phyloP scores from a whole-genome alignment of 2,329 filamentous ascomycete genomes.

The Xylariaceae sp. region DNA sequence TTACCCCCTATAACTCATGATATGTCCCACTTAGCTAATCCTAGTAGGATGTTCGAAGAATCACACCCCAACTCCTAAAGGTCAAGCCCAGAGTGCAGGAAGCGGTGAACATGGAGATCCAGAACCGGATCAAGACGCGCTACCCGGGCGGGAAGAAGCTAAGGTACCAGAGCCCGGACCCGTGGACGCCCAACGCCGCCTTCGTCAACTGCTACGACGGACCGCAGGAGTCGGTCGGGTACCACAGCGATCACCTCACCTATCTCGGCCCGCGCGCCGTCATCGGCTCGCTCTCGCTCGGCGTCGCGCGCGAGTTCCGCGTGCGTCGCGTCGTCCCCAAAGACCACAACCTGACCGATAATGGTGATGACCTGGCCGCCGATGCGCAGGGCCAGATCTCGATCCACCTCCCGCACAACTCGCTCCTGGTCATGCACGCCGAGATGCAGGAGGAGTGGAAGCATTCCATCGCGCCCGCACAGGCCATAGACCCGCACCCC shows the following conservation, averaged over 20 bases:
- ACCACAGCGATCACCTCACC: slow-evolving; percentile 87
- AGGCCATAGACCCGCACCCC: slow-evolving; percentile 77
- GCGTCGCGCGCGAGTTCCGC: slow-evolving; percentile 89
- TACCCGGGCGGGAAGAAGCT: slow-evolving; percentile 70
- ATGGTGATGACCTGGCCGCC: no score
- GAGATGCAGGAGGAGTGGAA: slow-evolving; percentile 99
- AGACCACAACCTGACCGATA: slow-evolving; percentile 39
- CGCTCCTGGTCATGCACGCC: slow-evolving; percentile 89
- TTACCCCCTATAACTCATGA: no score
- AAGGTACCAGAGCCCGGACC: slow-evolving; percentile 64
- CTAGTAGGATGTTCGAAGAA: slow-evolving; percentile 64
- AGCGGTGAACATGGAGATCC: slow-evolving; percentile 74
- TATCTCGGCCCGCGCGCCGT: slow-evolving; percentile 85
- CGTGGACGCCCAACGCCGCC: slow-evolving; percentile 82
- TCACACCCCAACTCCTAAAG: slow-evolving; percentile 67
- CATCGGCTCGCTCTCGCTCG: slow-evolving; percentile 85
- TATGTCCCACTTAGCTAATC: neutral
- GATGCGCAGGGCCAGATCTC: slow-evolving; percentile 80
- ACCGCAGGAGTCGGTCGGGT: slow-evolving; percentile 76
- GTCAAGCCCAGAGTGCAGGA: slow-evolving; percentile 66
- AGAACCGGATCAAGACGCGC: slow-evolving; percentile 58
- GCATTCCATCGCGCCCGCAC: slow-evolving; percentile 72
- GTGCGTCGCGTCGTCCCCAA: slow-evolving; percentile 69
- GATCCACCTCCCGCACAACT: slow-evolving; percentile 92
- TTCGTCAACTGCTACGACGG: slow-evolving; percentile 94